Evolutionary conservation across 2,329 filamentous ascomycete species (phyloP).

Genomic region (Pseudogymnoascus sp.): DNA sequence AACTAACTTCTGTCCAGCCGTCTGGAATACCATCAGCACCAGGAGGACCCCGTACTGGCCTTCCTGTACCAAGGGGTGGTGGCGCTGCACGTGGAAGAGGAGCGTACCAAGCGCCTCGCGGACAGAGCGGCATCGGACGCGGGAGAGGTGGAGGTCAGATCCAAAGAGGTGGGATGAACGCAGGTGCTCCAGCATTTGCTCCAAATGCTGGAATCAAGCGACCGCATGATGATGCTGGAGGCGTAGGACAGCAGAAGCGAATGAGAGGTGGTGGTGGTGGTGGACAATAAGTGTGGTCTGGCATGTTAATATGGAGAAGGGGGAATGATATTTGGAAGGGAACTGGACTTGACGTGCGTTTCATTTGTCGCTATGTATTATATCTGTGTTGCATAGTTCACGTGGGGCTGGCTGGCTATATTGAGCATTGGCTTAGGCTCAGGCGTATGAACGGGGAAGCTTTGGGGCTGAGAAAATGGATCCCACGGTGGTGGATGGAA

Average conservation of each 20-base stretch:
- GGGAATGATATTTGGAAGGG: not conserved
- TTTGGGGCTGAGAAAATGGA: not conserved
- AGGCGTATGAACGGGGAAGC: conserved; percentile 3
- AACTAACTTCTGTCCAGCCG: not conserved
- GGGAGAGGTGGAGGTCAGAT: conserved; percentile 17
- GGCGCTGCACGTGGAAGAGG: conserved; percentile 3
- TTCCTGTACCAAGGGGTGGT: conserved; percentile 9
- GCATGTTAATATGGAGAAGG: not conserved
- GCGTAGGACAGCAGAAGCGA: conserved; percentile 31
- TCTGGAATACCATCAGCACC: not conserved
- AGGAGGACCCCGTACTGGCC: conserved; percentile 6
- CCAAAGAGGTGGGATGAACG: conserved; percentile 26
- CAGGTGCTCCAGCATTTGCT: conserved; percentile 24
- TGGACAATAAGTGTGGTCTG: not conserved
- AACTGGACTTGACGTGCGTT: not conserved
- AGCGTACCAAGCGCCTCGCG: conserved; percentile 9
- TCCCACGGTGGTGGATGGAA: not conserved
- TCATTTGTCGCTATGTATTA: conserved; percentile 6
- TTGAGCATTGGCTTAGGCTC: not conserved
- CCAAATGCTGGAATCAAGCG: conserved; percentile 25
- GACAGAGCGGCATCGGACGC: conserved; percentile 12
- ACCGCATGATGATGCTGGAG: conserved; percentile 27
- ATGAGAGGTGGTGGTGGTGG: conserved; percentile 29
- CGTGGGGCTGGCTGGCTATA: not conserved
- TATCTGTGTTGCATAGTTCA: conserved; percentile 4